Evolutionary conservation across 768 basidiomycete species (phyloP).

Genomic region (Suillus plorans): DNA sequence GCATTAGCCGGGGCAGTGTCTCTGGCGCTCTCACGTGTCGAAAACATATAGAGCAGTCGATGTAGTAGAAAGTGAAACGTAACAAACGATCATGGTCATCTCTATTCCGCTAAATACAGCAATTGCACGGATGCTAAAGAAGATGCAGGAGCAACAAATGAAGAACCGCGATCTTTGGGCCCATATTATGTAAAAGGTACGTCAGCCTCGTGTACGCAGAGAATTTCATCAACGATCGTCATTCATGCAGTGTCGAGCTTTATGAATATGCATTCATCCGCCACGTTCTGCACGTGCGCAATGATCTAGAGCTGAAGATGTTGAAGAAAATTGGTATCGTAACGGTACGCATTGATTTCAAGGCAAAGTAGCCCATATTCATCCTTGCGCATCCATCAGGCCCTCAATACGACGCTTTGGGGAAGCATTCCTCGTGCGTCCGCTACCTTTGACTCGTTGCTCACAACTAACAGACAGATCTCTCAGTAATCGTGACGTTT

Average conservation of each 20-base stretch:
- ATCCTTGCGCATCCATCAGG: slow-evolving; percentile 29
- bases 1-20: too few relatives aligned
- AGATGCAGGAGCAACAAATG: slow-evolving; percentile 88
- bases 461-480: slow-evolving; percentile 3
- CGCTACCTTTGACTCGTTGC: neutral
- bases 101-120: slow-evolving; percentile 74
- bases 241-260: slow-evolving; percentile 67
- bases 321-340: slow-evolving; percentile 79
- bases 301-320: slow-evolving; percentile 79
- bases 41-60: too few relatives aligned
- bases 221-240: neutral
- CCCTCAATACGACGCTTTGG: slow-evolving; percentile 65
- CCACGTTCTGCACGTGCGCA: slow-evolving; percentile 75
- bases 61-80: too few relatives aligned
- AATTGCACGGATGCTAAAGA: slow-evolving; percentile 69
- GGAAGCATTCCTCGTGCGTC: slow-evolving; percentile 56
- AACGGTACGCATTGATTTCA: slow-evolving; percentile 42
- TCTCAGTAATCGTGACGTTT: slow-evolving; percentile 68
- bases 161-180: slow-evolving; percentile 88
- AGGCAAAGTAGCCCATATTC: neutral
- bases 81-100: slow-evolving; percentile 83
- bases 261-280: slow-evolving; percentile 89
- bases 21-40: too few relatives aligned
- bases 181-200: slow-evolving; percentile 86
- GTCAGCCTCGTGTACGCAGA: neutral